Evolutionary conservation across 2,329 filamentous ascomycete genomes (phyloP), one percentile per base, ranked within the genome.

Genomic region (Colletotrichum gloeosporioides): DNA sequence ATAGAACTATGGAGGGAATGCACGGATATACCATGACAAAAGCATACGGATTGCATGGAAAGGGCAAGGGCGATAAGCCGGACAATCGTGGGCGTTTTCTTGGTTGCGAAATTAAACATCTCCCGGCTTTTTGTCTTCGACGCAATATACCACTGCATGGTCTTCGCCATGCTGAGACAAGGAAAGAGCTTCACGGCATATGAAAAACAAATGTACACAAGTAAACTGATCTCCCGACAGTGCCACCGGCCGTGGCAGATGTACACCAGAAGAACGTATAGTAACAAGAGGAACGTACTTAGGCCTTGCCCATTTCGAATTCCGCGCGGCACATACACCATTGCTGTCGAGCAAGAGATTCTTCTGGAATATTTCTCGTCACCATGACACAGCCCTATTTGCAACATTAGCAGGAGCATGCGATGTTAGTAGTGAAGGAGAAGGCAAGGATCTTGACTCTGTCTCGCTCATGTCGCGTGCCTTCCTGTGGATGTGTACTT

Each of bases 1-100:
- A 74, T 74, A 69, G 59, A 76, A 10, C 53, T 32, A n/a, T 32
- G 55, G 25, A 39, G 32, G 34, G 34, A 63, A 16, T 64, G 73
- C 18, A 76, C 31, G 62, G 71, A 59, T 65, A 64, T 65, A 69
- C 74, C 74, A 74, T 69, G 65, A 39, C 70, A 74, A 64, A 74
- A 65, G 65, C 64, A 76, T 66, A 76, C 74, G 71, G 71, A 31
- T 76, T 76, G 74, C 74, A 76, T 74, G 74, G 70, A n/a, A 62
- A 61, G 39, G 44, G 49, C 6, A n/a, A 8, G 74, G 34, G 39
- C 18, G 13, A 18, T 12, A 27, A 32, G 53, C 31, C 29, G 32
- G 27, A 59, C 59, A 44, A 18, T 36, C 34, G 49, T 15, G n/a
- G 74, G 74, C 65, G 64, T 65, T 74, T 44, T 76, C 27, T 6